Evolutionary conservation across 2,329 filamentous ascomycete genomes (phyloP).

Genomic region (Alternaria angustiovoidea): DNA sequence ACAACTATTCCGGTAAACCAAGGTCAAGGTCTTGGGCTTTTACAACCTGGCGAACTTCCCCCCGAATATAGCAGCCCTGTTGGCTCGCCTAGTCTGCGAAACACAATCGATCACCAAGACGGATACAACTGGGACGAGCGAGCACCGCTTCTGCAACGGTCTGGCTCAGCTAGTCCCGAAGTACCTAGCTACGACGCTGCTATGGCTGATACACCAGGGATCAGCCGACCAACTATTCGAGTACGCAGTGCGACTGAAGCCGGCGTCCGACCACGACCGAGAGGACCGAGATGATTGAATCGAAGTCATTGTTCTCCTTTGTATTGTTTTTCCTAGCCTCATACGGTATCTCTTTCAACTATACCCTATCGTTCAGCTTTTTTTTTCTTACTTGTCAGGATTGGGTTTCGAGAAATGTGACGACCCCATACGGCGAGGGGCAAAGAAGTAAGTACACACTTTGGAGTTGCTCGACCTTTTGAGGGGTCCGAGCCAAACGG

Average conservation of each 20-base stretch:
- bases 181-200: constrained; percentile 87
- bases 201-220: constrained; percentile 69
- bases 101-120: constrained; percentile 60
- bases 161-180: constrained; percentile 61
- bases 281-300: constrained; percentile 24
- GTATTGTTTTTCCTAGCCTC: constrained; percentile 11
- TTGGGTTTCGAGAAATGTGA: background rate
- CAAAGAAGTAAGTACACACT: background rate
- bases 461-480: constrained; percentile 3
- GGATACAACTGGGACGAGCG: constrained; percentile 57
- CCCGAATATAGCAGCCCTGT: constrained; percentile 59
- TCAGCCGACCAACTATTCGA: constrained; percentile 32
- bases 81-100: constrained; percentile 56
- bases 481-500: background rate
- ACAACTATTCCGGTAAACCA: constrained; percentile 19
- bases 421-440: background rate
- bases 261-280: constrained; percentile 21
- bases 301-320: constrained; percentile 17
- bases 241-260: constrained; percentile 39
- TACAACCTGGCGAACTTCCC: constrained; percentile 53
- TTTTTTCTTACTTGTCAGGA: constrained; percentile 1
- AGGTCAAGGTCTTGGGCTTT: constrained; percentile 44
- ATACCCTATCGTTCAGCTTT: constrained; percentile 13
- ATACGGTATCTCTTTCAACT: constrained; percentile 3
- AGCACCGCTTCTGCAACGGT: constrained; percentile 53